phyloP scores from a whole-genome alignment of 179 eudicot species.

The Camellia oleifera region DNA sequence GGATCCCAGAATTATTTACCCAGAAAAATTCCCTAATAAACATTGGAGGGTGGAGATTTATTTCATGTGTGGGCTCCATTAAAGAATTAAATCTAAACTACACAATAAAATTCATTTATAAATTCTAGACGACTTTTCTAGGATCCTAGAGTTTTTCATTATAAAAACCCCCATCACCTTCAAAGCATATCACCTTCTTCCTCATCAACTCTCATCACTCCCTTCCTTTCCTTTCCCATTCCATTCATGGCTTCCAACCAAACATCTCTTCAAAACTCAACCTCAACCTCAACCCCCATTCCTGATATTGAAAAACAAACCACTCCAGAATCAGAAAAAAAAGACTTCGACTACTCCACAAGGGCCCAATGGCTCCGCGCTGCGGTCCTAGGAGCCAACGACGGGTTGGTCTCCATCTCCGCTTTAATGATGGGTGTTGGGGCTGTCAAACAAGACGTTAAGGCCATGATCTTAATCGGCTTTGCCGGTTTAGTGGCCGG shows the following conservation, averaged over 20 bases:
- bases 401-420: slow-evolving; percentile 27
- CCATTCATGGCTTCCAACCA: slow-evolving; percentile 19
- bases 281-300: background rate
- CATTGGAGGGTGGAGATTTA: too few relatives aligned
- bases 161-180: slow-evolving; percentile 13
- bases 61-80: too few relatives aligned
- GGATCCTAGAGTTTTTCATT: background rate
- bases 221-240: background rate
- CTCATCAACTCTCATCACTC: background rate
- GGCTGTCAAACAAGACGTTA: slow-evolving; percentile 26
- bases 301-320: slow-evolving; percentile 6
- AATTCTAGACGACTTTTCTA: too few relatives aligned
- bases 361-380: slow-evolving; percentile 29
- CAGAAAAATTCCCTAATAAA: too few relatives aligned
- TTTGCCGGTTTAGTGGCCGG: slow-evolving; percentile 30
- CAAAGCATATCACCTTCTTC: background rate
- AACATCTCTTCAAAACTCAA: slow-evolving; percentile 7
- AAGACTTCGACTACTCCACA: slow-evolving; percentile 23
- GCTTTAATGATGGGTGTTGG: slow-evolving; percentile 28
- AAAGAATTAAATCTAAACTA: too few relatives aligned
- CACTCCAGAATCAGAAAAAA: slow-evolving; percentile 1
- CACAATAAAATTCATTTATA: too few relatives aligned
- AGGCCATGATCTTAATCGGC: slow-evolving; percentile 27
- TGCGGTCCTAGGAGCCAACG: slow-evolving; percentile 27
- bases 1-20: too few relatives aligned